Percentiles rank a stretch among this genome's conserved stretches.
Conservation (phyloP, 2,329 filamentous ascomycete species). For the Ophiocordyceps camponoti-rufipedis region DNA sequence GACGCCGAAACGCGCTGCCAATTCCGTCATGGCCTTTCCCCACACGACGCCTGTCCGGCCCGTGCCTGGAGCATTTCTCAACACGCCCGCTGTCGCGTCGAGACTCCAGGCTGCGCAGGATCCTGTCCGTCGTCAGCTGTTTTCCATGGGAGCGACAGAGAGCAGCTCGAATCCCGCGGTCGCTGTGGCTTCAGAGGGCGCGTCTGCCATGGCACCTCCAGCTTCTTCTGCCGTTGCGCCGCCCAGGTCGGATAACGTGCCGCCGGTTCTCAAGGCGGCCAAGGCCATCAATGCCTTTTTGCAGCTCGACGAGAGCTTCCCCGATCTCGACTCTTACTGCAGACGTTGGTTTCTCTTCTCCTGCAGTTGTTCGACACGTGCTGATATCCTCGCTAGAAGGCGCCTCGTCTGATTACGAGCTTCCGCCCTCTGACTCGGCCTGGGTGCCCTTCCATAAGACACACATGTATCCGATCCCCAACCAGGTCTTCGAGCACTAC, state of each 20-base stretch:
- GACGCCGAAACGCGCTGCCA: slow-evolving; percentile 5
- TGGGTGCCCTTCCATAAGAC: slow-evolving; percentile 84
- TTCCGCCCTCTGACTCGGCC: slow-evolving; percentile 45
- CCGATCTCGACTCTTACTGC: slow-evolving; percentile 78
- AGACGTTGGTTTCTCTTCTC: slow-evolving; percentile 46
- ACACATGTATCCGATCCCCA: slow-evolving; percentile 76
- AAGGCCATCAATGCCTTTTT: slow-evolving; percentile 68
- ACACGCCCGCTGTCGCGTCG: slow-evolving; percentile 47
- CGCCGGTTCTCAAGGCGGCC: slow-evolving; percentile 63
- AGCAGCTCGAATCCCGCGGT: slow-evolving; percentile 6
- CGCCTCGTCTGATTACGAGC: slow-evolving; percentile 79
- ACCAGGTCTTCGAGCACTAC: slow-evolving; percentile 82
- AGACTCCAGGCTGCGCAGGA: slow-evolving; percentile 26
- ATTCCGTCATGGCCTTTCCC: slow-evolving; percentile 31
- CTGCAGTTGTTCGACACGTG: slow-evolving; percentile 1
- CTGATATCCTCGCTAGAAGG: slow-evolving; percentile 44
- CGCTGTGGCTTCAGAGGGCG: neutral
- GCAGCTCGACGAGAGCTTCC: slow-evolving; percentile 60
- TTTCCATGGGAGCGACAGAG: slow-evolving; percentile 13
- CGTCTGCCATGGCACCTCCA: slow-evolving; percentile 1
- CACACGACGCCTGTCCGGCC: slow-evolving; percentile 50
- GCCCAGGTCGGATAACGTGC: slow-evolving; percentile 29
- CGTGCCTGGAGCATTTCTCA: slow-evolving; percentile 57
- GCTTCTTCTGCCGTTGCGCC: slow-evolving; percentile 13
- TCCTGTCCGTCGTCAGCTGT: slow-evolving; percentile 33